Base-by-base conservation (phyloP, 352 stramenopile species). In the Phytophthora pseudosyringae region DNA sequence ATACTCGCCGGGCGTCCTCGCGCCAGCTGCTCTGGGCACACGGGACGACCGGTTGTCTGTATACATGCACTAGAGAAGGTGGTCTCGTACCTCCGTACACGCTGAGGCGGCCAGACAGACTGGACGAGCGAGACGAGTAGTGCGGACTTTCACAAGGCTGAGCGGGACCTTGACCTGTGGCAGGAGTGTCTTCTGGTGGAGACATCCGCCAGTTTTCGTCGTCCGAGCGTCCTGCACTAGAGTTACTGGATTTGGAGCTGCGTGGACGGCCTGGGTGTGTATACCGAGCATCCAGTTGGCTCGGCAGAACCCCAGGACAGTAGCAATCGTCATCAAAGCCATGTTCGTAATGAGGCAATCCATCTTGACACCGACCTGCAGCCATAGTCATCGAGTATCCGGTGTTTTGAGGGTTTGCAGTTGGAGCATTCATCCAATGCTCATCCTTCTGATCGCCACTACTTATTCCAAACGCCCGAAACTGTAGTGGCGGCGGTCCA, bases 111-210 rank as follows among this genome's bases (percentile, higher is more conserved):
- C 68, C 78, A 2, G 78, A 88, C 6, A 91, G 57, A 18, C 78
- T 87, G 5, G 80, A 91, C 6, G 81, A 88, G 4, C 81, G 67
- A 15, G 81, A 89, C 32, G 81, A 89, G 57, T 87, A 91, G 62
- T 91, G 80, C 25, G 81, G 80, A 45, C 80, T 87, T 59, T 82
- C 61, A 36, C 71, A 84, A 33, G 70, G 83, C 32, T 72, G 73
- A 3, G 38, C 58, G 13, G 47, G 44, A 18, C 45, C 64, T 28
- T 75, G 69, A 31, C 49, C 57, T 36, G 31, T 51, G 15, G 50
- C 57, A 47, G 38, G 41, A 8, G 39, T 45, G 40, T 69, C 61
- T 45, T 67, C 61, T 11, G 47, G 53, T 52, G 58, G 29, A 44
- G 69, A 59, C 54, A 70, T 54, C 3, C 54, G 51, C 58, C 67